phyloP scores from a whole-genome alignment of 805 yeast species.

The Torulaspora microellipsoides region DNA sequence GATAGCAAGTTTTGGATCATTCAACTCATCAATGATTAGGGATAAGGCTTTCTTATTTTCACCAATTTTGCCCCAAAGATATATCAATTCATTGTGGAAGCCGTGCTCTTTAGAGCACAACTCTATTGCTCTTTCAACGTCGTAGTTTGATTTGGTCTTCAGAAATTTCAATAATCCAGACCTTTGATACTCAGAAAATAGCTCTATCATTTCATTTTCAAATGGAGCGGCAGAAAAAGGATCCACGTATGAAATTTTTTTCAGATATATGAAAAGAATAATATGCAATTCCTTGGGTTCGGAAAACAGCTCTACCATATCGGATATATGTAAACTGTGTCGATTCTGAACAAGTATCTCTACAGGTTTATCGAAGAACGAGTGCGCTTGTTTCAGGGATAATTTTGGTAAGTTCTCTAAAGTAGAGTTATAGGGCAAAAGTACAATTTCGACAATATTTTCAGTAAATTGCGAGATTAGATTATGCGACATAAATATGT shows the following conservation, averaged over 20 bases:
- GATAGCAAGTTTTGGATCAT: slow-evolving; percentile 79
- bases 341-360: slow-evolving; percentile 56
- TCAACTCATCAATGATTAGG: slow-evolving; percentile 68
- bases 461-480: slow-evolving; percentile 48
- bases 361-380: slow-evolving; percentile 43
- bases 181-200: slow-evolving; percentile 61
- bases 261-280: slow-evolving; percentile 62
- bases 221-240: slow-evolving; percentile 49
- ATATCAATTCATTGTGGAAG: slow-evolving; percentile 66
- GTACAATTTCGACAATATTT: slow-evolving; percentile 49
- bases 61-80: slow-evolving; percentile 76
- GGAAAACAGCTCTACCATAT: slow-evolving; percentile 46
- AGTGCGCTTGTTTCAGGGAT: slow-evolving; percentile 40
- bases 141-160: slow-evolving; percentile 53
- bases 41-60: slow-evolving; percentile 69
- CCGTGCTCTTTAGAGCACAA: slow-evolving; percentile 48
- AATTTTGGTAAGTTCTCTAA: slow-evolving; percentile 37
- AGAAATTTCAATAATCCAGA: slow-evolving; percentile 55
- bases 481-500: slow-evolving; percentile 59
- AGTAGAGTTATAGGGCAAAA: slow-evolving; percentile 36
- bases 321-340: slow-evolving; percentile 56
- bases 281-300: slow-evolving; percentile 39
- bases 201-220: slow-evolving; percentile 61
- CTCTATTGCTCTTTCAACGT: slow-evolving; percentile 64
- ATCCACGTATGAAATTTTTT: slow-evolving; percentile 52